Percentiles rank a stretch among this genome's conserved stretches.
Conservation (phyloP, 495 filamentous ascomycete species). For the Sordaria brevicollis region DNA sequence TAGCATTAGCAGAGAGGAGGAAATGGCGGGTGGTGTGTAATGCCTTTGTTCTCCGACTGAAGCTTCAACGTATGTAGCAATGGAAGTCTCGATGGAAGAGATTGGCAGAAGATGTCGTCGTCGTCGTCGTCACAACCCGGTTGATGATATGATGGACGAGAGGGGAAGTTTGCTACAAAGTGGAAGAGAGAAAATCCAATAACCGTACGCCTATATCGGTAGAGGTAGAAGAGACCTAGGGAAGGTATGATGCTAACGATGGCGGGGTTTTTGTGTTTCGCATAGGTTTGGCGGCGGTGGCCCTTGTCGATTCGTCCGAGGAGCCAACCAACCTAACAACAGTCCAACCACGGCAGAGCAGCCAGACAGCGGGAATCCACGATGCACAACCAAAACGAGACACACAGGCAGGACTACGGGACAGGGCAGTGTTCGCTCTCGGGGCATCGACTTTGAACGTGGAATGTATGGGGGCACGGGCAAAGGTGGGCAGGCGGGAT, state of each 20-base stretch:
- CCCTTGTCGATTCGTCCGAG: not conserved
- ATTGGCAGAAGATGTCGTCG: no score
- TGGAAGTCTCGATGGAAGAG: no score
- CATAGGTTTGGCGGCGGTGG: not conserved
- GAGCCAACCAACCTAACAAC: not conserved
- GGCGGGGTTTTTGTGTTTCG: not conserved
- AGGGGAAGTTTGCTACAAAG: not conserved
- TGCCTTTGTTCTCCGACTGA: not conserved
- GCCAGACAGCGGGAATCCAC: not conserved
- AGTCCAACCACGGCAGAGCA: no score
- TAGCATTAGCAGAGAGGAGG: not conserved
- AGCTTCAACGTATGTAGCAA: not conserved
- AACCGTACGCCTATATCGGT: not conserved
- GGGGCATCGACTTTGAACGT: no score
- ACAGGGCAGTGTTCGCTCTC: not conserved
- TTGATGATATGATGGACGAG: not conserved
- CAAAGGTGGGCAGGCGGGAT: not conserved
- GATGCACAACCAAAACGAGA: no score
- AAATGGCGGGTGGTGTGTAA: not conserved
- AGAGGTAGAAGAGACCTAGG: not conserved
- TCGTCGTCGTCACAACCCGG: not conserved
- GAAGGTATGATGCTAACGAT: not conserved
- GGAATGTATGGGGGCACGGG: not conserved
- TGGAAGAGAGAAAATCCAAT: no score
- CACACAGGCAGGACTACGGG: not conserved